Evolutionary conservation across 2,329 filamentous ascomycete genomes (phyloP), one percentile per base, ranked within the genome.

Genomic region (Thielaviopsis euricoi): DNA sequence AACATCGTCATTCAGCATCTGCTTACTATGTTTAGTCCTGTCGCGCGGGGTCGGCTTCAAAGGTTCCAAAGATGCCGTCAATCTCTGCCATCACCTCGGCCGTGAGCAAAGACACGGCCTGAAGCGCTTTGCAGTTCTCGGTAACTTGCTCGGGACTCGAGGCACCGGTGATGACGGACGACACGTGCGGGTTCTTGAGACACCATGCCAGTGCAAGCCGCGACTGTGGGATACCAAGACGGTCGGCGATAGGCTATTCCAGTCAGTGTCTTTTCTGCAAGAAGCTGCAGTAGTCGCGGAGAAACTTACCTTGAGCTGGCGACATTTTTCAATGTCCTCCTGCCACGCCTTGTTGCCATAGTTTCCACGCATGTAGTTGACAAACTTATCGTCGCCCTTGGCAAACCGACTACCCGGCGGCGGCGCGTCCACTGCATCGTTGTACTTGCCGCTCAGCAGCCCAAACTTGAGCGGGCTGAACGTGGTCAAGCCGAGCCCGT

Each of bases 401-500:
- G 75, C 78, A 64, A 79, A 83, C 17, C 78, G 77, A 25, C 75
- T 81, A 63, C 76, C 77, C 5, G 79, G 78, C 21, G 81, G 74
- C 52, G 65, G 60, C 53, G 75, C 67, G 50, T 71, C 68, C 10
- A 81, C 69, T 0, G 74, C 74, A 49, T 74, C 71, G 56, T 82
- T 82, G 70, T 86, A 86, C 68, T 85, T 86, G 33, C 82, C 82
- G 0, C 79, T 81, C 56, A 85, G 69, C 54, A 86, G 68, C 2
- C 82, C 82, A 48, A 70, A 69, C 61, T 71, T 71, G 62, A 85
- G 71, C 1, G 82, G 81, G n/a, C 73, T 77, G 67, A 77, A 85
- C 40, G 76, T 77, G 1, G 83, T 85, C 53, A 85, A 68, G 1
- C 82, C 82, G 1, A 81, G 70, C 0, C 80, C 79, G 58, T 74